These are phyloP conservation scores for Echium plantagineum DNA, from an alignment of 257 asterid species.

Conservation along the genomic window DNA sequence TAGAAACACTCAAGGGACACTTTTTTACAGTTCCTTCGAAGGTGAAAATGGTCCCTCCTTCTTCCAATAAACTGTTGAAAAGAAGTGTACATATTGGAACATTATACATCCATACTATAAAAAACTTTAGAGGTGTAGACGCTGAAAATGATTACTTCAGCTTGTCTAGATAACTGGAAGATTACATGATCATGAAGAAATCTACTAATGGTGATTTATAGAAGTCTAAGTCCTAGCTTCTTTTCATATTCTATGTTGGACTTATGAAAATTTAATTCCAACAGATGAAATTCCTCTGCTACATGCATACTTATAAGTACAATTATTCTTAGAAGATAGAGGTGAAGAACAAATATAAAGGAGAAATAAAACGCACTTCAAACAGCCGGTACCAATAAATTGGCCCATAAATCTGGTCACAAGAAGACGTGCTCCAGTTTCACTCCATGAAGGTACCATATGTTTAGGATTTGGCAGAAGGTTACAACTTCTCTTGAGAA, in stretches of 20 bases:
- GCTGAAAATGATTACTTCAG: neutral
- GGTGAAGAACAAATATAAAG: neutral
- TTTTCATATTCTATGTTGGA: neutral
- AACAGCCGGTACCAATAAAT: slow-evolving; percentile 48
- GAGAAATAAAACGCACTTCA: slow-evolving; percentile 43
- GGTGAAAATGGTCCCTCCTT: slow-evolving; percentile 65
- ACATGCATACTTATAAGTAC: neutral
- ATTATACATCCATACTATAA: neutral
- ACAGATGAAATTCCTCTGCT: neutral
- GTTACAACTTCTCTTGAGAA: slow-evolving; percentile 27
- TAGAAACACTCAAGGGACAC: slow-evolving; percentile 35
- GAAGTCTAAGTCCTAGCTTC: too few species aligned
- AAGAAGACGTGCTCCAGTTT: slow-evolving; percentile 70
- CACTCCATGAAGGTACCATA: slow-evolving; percentile 77
- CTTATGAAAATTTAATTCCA: neutral
- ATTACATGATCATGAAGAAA: too few species aligned
- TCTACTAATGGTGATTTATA: too few species aligned
- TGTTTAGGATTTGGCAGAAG: slow-evolving; percentile 40
- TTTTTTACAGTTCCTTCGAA: slow-evolving; percentile 45
- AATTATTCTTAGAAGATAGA: neutral
- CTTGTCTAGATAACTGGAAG: too few species aligned
- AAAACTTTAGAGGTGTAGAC: neutral
- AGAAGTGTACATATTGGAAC: neutral
- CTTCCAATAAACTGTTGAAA: slow-evolving; percentile 53
- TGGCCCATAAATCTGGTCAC: slow-evolving; percentile 49